Evolutionary conservation across 2,329 filamentous ascomycete species (phyloP).

Genomic region (Daldinia sp.): DNA sequence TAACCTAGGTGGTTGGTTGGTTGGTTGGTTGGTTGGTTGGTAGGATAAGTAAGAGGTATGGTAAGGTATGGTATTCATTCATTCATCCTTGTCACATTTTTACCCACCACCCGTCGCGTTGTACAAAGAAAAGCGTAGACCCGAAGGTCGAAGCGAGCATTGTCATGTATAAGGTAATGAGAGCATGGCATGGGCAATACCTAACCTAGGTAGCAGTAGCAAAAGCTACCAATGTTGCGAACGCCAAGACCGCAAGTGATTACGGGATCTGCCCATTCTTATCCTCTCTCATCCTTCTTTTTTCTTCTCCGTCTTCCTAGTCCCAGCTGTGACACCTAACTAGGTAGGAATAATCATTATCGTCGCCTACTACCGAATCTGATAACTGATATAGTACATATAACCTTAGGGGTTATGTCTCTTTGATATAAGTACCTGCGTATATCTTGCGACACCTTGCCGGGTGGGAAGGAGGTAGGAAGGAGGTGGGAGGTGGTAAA

Average conservation of each 20-base stretch:
- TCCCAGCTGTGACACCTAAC: conserved; percentile 1
- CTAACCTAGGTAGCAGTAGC: neutral
- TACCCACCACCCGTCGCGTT: neutral
- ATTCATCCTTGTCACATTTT: neutral
- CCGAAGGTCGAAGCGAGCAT: conserved; percentile 5
- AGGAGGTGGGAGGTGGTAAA: neutral
- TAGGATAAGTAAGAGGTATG: neutral
- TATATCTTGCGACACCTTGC: neutral
- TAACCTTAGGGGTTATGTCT: neutral
- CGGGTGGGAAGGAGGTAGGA: neutral
- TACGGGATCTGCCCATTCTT: conserved; percentile 2
- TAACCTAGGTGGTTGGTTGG: neutral
- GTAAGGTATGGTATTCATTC: neutral
- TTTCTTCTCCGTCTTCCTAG: conserved; percentile 1
- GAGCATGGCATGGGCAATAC: neutral
- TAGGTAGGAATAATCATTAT: conserved; percentile 4
- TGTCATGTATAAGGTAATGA: neutral
- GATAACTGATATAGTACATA: conserved; percentile 1
- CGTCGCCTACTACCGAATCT: conserved; percentile 1
- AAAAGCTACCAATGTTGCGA: conserved; percentile 4
- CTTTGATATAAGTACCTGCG: neutral
- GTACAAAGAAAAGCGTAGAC: neutral
- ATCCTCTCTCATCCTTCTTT: neutral
- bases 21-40: neutral
- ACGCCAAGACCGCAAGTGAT: conserved; percentile 6